Evolutionary conservation across 176 grass and related monocot species (phyloP), one percentile per base, ranked within the genome.

Genomic region (Avena atlantica): DNA sequence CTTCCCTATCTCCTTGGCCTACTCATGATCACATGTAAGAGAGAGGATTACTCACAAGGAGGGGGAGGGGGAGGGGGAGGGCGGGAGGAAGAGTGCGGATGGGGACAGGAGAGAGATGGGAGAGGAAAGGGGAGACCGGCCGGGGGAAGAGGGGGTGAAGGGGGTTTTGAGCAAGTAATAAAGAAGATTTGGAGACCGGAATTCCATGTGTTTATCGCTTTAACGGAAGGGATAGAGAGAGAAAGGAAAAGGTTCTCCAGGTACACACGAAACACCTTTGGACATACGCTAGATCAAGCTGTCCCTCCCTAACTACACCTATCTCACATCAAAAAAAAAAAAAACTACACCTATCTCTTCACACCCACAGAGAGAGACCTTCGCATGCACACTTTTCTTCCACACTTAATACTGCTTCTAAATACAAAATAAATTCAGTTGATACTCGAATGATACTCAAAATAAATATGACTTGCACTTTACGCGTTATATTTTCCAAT

Each of bases 261-360:
- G 91, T 86, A 91, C 59, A 87, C 88, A 93, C 76, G 79, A 87
- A 94, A 92, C 90, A 82, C 83, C 88, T 97, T 89, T 89, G 88
- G 84, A 87, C 84, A 89, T 87, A 84, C 53, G 84, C 86, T 87
- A 88, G 31, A 90, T 57, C 90, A 73, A 78, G 83, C 63, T 78
- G 86, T 62, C 77, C 53, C 82, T 85, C 85, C 66, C 80, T 87
- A 77, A 12, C 74, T 79, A n/a, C 73, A 15, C 29, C 59, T 49
- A 72, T 84, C 9, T 64, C 4, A 7, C 40, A 42, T 42, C 37
- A 40, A 8, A 42, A 42, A 31, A 42, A 42, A 31, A 15, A 20
- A 25, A 44, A 23, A 75, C 64, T 36, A 6, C 64, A 36, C 29
- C 27, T 68, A 19, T 68, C 65, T 36, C 27, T 70, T 10, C 15